Conservation (phyloP, 129 eudicot genomes). For the Chrysanthemum seticuspe region DNA sequence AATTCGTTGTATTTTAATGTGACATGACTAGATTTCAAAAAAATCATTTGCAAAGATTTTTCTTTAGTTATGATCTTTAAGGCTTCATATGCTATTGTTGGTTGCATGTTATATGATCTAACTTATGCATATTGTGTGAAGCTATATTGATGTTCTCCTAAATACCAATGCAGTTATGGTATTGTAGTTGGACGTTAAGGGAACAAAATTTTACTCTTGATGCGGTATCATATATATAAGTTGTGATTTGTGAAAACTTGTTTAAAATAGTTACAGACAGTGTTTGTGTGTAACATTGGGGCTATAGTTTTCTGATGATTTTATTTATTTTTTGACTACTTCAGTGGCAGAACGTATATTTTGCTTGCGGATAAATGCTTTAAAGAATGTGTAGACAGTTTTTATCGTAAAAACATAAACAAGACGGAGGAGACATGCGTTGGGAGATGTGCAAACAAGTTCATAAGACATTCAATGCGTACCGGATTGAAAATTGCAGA, state of each 20-base stretch:
- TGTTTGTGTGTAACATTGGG: not conserved
- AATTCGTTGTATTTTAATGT: too few species aligned
- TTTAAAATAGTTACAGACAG: not conserved
- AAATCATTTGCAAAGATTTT: too few species aligned
- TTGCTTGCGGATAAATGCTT: constrained; percentile 80
- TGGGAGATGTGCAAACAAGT: constrained; percentile 79
- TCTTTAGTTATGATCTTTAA: too few species aligned
- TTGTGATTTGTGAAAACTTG: not conserved
- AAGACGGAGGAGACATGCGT: constrained; percentile 83
- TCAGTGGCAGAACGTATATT: constrained; percentile 84
- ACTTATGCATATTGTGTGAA: not conserved
- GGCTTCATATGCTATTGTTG: not conserved
- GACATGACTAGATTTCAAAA: too few species aligned
- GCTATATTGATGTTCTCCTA: not conserved
- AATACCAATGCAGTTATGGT: not conserved
- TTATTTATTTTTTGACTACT: not conserved
- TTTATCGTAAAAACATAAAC: constrained; percentile 64
- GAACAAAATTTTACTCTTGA: not conserved
- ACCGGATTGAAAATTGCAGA: constrained; percentile 80
- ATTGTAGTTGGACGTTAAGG: not conserved
- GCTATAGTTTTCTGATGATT: not conserved
- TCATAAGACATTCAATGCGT: constrained; percentile 82
- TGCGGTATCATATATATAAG: not conserved
- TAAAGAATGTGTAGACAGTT: constrained; percentile 74
- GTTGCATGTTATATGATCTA: not conserved